phyloP scores from a whole-genome alignment of 305 asterid genomes.

The Fraxinus platypoda region DNA sequence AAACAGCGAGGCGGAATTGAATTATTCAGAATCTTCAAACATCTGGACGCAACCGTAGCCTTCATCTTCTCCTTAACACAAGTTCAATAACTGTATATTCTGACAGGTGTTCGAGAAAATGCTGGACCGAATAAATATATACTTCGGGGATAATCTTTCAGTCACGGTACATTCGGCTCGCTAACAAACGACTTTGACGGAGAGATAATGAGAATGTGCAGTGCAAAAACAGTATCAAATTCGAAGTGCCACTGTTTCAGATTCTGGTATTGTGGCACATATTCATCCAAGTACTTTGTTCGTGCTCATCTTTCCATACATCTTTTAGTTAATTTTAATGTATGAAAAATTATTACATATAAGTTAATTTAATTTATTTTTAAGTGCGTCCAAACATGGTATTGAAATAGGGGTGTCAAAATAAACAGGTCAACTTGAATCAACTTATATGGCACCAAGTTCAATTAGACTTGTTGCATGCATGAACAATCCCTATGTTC shows the following conservation, averaged over 20 bases:
- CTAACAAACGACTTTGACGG: not conserved
- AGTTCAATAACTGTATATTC: not conserved
- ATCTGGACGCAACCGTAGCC: conserved; percentile 41
- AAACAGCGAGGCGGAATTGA: conserved; percentile 26
- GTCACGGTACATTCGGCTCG: conserved; percentile 13
- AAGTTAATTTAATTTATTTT: not conserved
- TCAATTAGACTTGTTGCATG: not conserved
- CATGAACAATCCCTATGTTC: not conserved
- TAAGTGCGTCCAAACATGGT: not conserved
- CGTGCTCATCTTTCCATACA: not conserved
- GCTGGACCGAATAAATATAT: conserved; percentile 24
- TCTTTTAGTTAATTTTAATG: not conserved
- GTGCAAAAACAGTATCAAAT: not conserved
- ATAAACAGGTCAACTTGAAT: not conserved
- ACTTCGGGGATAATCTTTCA: conserved; percentile 11
- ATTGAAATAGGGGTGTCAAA: not conserved
- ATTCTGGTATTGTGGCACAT: not conserved
- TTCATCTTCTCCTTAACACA: conserved; percentile 35
- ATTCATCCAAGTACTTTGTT: not conserved
- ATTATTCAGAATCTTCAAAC: conserved; percentile 40
- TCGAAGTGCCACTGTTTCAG: not conserved
- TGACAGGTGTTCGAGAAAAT: conserved; percentile 34
- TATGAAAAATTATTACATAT: not conserved
- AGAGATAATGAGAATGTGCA: not conserved
- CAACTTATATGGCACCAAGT: not conserved